Evolutionary conservation across 2,329 filamentous ascomycete genomes (phyloP), one percentile per base, ranked within the genome.

Genomic region (Alternaria incomplexa): DNA sequence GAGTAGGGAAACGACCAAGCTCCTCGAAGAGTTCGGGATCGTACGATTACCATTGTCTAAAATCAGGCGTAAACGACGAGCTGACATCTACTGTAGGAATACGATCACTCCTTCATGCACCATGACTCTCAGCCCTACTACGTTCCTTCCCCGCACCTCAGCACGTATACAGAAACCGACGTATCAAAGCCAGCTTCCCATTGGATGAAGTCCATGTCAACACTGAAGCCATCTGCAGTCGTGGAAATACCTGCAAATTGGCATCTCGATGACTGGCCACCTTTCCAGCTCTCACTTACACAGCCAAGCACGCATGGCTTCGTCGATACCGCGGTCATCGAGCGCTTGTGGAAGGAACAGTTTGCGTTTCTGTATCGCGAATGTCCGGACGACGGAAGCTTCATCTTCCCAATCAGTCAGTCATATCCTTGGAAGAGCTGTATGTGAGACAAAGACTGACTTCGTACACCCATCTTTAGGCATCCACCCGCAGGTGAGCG

Each of bases 291-390:
- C 25, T 77, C 70, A 45, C 73, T 77, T 15, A 84, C 83, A 2
- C 83, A 87, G 1, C 80, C 88, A 0, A 90, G 90, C 65, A 86
- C 83, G 1, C 79, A 83, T 58, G 82, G 83, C 3, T 83, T 75
- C 60, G 79, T 84, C 20, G 80, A 84, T 62, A 78, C 81, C 1
- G 69, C 75, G 9, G 72, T 75, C 15, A 77, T 85, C 11, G 81
- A 84, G 66, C 73, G 74, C 46, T 67, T 83, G 26, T 85, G 83
- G 83, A 78, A 79, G 63, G 80, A 84, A 58, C 81, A 84, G 51
- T 85, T 84, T 57, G 79, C 82, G 55, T 84, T 78, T 60, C 74
- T 78, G 43, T 84, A 84, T 65, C 67, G 79, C 30, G 82, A 83
- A 69, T 75, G 73, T 59, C 62, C 65, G 0, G 69, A 74, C 0